These are phyloP conservation scores for Xerocomellus amylosporus DNA, from an alignment of 768 basidiomycete species.

Conservation along the genomic window DNA sequence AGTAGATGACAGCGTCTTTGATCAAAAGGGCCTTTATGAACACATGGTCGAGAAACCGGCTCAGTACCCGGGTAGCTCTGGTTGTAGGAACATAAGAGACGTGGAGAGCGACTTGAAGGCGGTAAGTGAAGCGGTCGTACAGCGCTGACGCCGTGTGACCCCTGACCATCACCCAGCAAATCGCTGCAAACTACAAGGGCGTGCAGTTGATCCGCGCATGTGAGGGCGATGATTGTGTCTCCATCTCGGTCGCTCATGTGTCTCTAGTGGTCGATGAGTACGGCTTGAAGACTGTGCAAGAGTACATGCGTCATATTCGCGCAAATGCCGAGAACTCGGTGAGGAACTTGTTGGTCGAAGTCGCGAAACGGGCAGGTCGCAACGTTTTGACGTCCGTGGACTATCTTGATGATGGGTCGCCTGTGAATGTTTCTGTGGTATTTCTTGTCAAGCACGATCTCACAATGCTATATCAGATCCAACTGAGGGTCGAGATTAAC, in stretches of 20 bases:
- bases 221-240: conserved; percentile 34
- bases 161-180: conserved; percentile 55
- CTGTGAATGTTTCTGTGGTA: conserved; percentile 43
- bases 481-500: conserved; percentile 75
- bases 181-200: conserved; percentile 92
- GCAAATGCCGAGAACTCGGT: conserved; percentile 87
- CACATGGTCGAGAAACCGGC: conserved; percentile 82
- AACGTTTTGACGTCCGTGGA: conserved; percentile 70
- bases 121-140: conserved; percentile 41
- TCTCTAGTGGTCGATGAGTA: conserved; percentile 80
- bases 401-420: conserved; percentile 85
- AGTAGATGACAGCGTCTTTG: conserved; percentile 78
- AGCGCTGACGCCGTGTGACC: neutral
- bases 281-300: conserved; percentile 79
- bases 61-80: conserved; percentile 80
- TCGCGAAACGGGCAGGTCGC: conserved; percentile 64
- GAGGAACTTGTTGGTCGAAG: conserved; percentile 72
- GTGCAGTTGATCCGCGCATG: conserved; percentile 79
- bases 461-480: conserved; percentile 47
- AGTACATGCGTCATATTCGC: conserved; percentile 91
- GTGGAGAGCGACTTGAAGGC: conserved; percentile 93
- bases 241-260: conserved; percentile 8
- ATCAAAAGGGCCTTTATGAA: conserved; percentile 68
- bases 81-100: conserved; percentile 81
- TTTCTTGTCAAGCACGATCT: neutral